Percentiles rank a stretch among this genome's conserved stretches.
These are phyloP conservation scores for Termitomyces sp. DNA, from an alignment of 768 basidiomycete genomes.

Conservation along the genomic window DNA sequence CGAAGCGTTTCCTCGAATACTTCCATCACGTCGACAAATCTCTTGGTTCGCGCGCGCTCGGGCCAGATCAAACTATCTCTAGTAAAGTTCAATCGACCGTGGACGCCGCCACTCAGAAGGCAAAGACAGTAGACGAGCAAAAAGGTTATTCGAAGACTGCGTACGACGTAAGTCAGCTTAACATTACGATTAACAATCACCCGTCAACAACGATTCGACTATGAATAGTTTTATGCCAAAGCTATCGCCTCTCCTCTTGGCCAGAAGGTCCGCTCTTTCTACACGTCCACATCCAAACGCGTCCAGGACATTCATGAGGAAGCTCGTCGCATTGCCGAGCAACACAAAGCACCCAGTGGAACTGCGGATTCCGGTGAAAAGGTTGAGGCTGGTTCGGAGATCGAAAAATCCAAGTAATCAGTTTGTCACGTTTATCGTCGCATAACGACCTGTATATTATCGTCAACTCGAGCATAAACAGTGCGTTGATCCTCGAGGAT, in stretches of 20 bases:
- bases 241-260: conserved; percentile 75
- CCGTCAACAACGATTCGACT: neutral
- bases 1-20: conserved; percentile 75
- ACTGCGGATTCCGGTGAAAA: neutral
- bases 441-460: neutral
- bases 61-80: conserved; percentile 77
- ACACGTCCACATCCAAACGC: conserved; percentile 86
- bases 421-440: neutral
- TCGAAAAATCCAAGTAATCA: neutral
- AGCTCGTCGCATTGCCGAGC: conserved; percentile 71
- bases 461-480: neutral
- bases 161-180: conserved; percentile 43
- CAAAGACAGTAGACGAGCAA: conserved; percentile 74
- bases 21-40: conserved; percentile 65
- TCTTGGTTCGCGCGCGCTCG: conserved; percentile 65
- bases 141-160: conserved; percentile 70
- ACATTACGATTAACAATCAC: neutral
- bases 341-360: conserved; percentile 36
- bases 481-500: neutral
- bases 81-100: conserved; percentile 64
- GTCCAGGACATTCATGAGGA: conserved; percentile 91
- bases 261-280: conserved; percentile 72
- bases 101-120: conserved; percentile 59
- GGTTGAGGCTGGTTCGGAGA: neutral
- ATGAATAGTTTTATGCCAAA: conserved; percentile 64